Evolutionary conservation across 768 basidiomycete genomes (phyloP).

Genomic region (Trametes maxima): DNA sequence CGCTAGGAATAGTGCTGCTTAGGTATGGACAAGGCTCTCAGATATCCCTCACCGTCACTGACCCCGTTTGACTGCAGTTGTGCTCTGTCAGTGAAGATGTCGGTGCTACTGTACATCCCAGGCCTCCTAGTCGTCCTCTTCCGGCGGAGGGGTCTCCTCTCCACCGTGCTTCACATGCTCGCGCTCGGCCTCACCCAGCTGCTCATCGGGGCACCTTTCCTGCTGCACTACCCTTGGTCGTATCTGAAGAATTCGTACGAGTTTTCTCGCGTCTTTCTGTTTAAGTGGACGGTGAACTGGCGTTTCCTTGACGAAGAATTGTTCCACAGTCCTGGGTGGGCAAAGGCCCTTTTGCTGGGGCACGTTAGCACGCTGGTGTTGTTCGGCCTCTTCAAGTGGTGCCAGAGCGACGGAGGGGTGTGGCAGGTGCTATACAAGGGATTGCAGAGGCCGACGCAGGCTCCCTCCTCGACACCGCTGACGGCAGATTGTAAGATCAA

Average conservation of each 20-base stretch:
- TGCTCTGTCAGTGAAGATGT: constrained; percentile 96
- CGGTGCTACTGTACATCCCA: constrained; percentile 85
- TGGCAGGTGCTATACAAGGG: constrained; percentile 55
- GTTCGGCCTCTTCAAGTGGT: constrained; percentile 82
- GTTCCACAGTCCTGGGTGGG: constrained; percentile 70
- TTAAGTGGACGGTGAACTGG: constrained; percentile 99
- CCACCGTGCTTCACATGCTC: constrained; percentile 53
- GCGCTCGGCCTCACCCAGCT: constrained; percentile 53
- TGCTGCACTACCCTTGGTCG: constrained; percentile 55
- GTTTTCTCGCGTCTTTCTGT: constrained; percentile 84
- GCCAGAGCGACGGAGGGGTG: constrained; percentile 69
- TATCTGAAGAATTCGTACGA: constrained; percentile 86
- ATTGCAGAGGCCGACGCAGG: constrained; percentile 49
- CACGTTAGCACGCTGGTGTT: constrained; percentile 61
- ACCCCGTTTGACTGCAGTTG: constrained; percentile 43
- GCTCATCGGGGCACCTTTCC: constrained; percentile 70
- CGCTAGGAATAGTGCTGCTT: constrained; percentile 65
- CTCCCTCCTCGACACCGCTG: constrained; percentile 50
- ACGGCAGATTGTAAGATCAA: constrained; percentile 64
- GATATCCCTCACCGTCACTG: not conserved
- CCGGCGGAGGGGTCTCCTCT: constrained; percentile 64
- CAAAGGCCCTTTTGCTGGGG: constrained; percentile 60
- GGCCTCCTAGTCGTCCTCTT: constrained; percentile 83
- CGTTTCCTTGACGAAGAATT: constrained; percentile 76
- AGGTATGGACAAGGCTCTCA: constrained; percentile 51